A percentile compares a stretch with the other conserved stretches of the same genome.
Evolutionary conservation across 768 basidiomycete species (phyloP).

Genomic region (Pleurotus sapidus): DNA sequence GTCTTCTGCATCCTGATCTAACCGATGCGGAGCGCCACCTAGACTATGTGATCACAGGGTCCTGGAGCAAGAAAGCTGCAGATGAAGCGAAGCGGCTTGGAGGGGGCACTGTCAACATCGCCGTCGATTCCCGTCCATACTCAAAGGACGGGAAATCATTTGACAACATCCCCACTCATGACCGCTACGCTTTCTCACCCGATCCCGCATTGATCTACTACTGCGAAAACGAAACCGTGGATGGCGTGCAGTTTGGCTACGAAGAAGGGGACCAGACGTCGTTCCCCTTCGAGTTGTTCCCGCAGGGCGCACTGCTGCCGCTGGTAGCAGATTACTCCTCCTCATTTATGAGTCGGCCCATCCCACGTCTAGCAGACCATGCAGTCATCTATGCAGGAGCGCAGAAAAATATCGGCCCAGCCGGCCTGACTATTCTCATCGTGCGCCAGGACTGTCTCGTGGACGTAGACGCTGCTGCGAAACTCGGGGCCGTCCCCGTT

Average conservation of each 20-base stretch:
- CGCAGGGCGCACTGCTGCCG: constrained; percentile 57
- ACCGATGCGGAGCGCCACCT: constrained; percentile 52
- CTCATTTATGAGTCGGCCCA: constrained; percentile 94
- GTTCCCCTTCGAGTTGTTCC: constrained; percentile 81
- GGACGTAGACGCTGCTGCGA: constrained; percentile 77
- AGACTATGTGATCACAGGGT: constrained; percentile 92
- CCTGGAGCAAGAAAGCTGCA: constrained; percentile 86
- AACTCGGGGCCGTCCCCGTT: constrained; percentile 69
- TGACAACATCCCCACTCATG: constrained; percentile 75
- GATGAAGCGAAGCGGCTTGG: constrained; percentile 79
- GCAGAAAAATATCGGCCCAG: constrained; percentile 97
- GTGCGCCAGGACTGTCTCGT: constrained; percentile 94
- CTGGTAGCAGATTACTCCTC: constrained; percentile 95
- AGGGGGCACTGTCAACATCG: constrained; percentile 60
- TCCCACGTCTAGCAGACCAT: constrained; percentile 83
- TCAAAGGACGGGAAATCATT: constrained; percentile 69
- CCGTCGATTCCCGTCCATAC: constrained; percentile 61
- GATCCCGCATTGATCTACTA: constrained; percentile 92
- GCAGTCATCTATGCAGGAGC: constrained; percentile 95
- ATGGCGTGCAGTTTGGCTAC: constrained; percentile 84
- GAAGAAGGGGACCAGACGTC: constrained; percentile 51
- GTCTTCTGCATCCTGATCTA: constrained; percentile 65
- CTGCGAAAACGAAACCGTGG: constrained; percentile 99
- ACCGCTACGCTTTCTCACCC: constrained; percentile 71
- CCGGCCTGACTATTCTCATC: constrained; percentile 90